These are phyloP conservation scores for Camelina neglecta DNA, from an alignment of 345 rosid genomes.

Conservation along the genomic window DNA sequence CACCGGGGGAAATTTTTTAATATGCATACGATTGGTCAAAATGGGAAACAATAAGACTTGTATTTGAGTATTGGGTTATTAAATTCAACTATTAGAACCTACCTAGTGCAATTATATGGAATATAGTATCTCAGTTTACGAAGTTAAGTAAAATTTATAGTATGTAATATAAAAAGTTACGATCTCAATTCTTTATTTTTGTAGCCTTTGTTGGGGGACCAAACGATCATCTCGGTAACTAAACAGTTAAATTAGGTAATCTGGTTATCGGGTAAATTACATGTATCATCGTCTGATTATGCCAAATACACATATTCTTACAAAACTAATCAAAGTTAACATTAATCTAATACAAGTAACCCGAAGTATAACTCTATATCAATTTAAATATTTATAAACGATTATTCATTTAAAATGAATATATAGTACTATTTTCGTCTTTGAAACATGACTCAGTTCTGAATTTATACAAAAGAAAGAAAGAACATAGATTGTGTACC, in stretches of 20 bases:
- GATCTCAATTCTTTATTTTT: not conserved
- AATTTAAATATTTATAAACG: not conserved
- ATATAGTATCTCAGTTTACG: not conserved
- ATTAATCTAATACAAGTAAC: not conserved
- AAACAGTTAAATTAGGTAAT: slow-evolving; percentile 29
- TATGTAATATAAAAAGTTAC: not conserved
- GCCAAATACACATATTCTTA: not conserved
- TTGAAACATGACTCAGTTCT: not conserved
- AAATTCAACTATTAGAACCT: not conserved
- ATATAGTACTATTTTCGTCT: too few relatives aligned
- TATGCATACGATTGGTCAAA: not conserved
- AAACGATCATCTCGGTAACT: slow-evolving; percentile 44
- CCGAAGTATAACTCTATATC: not conserved
- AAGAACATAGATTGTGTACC: not conserved
- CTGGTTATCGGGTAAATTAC: slow-evolving; percentile 11
- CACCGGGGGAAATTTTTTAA: not conserved
- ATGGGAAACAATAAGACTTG: not conserved
- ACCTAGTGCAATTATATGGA: not conserved
- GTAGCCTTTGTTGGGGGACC: slow-evolving; percentile 43
- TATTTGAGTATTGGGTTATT: not conserved
- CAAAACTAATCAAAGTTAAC: not conserved
- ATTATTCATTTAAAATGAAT: too few relatives aligned
- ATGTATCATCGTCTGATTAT: slow-evolving; percentile 21
- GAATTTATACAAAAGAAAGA: not conserved
- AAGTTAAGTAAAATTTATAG: not conserved